Evolutionary conservation across 2,329 filamentous ascomycete species (phyloP), one percentile per base, ranked within the genome.

Genomic region (Penicillium sp.): DNA sequence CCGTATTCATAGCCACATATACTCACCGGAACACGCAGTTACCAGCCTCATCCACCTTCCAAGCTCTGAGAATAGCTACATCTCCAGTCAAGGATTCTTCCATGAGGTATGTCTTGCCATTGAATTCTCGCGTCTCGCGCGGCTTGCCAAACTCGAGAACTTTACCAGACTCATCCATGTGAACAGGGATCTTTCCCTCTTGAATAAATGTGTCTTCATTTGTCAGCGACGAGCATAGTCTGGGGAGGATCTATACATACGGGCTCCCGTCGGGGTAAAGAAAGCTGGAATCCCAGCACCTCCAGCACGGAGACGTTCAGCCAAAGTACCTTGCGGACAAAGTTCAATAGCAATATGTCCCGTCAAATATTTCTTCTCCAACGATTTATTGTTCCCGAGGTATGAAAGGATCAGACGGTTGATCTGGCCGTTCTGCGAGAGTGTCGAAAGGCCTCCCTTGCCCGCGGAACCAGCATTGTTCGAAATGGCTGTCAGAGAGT

Each of bases 81-180:
- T 93, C 90, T 12, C 88, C 90, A 0, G 84, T 84, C 42, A 93
- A 82, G 0, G 90, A 86, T 54, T 87, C 87, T 75, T 93, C 90
- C 85, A 93, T 89, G 29, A 91, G 80, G 67, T 89, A 93, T 3
- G 82, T 82, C 72, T 86, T 87, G 50, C 89, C 89, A 61, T 86
- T 81, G 72, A 93, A 93, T 42, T 88, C 82, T 61, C 89, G 83
- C 6, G 86, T 87, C 73, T 93, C 90, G 33, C 89, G 83, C 21
- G 85, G 82, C 47, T 80, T 81, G 2, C 88, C 88, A 62, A 81
- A 83, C 73, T 90, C 84, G 1, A 89, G 76, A 87, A 96, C 75
- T 82, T 95, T 71, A 87, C 93, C 63, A 86, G 96, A 77, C 81
- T 92, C 68, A 91, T 96, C 77, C 86, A 93, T 76, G 76, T 93